These are phyloP conservation scores for Stipa capillata DNA, from an alignment of 176 grass and related monocot genomes.

Conservation along the genomic window DNA sequence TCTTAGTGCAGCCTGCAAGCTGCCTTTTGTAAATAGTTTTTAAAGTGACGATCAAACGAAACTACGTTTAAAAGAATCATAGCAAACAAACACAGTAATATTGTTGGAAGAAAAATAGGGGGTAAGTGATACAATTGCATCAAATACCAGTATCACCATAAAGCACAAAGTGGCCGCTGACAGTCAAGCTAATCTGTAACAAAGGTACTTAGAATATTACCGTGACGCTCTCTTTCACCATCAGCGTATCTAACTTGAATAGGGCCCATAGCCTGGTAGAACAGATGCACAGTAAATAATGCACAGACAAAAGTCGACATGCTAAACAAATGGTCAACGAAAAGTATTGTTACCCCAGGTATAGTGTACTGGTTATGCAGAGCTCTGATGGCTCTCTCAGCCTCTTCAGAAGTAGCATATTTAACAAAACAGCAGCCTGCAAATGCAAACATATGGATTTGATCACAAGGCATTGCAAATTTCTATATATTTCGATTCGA, in stretches of 20 bases:
- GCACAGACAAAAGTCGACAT: neutral
- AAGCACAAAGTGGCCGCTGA: neutral
- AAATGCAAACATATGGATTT: conserved; percentile 34
- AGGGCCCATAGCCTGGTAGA: conserved; percentile 66
- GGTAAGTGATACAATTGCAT: neutral
- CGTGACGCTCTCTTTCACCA: conserved; percentile 85
- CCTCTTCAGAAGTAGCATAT: conserved; percentile 89
- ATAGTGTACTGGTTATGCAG: conserved; percentile 92
- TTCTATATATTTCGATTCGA: conserved; percentile 5
- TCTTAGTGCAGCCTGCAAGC: neutral
- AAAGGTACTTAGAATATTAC: conserved; percentile 29
- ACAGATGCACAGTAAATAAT: conserved; percentile 24
- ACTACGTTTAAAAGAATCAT: neutral
- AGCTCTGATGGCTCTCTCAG: conserved; percentile 89
- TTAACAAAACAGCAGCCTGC: conserved; percentile 99
- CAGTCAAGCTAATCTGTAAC: neutral
- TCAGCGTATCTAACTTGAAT: conserved; percentile 99
- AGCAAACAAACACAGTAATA: neutral
- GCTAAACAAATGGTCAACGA: conserved; percentile 28
- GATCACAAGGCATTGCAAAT: conserved; percentile 21
- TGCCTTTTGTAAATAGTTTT: neutral
- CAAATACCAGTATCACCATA: neutral
- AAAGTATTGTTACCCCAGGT: conserved; percentile 63
- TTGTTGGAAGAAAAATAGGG: neutral
- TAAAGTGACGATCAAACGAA: neutral